Evolutionary conservation across 768 basidiomycete species (phyloP).

Genomic region (Chalciporus pseudorubinellus): DNA sequence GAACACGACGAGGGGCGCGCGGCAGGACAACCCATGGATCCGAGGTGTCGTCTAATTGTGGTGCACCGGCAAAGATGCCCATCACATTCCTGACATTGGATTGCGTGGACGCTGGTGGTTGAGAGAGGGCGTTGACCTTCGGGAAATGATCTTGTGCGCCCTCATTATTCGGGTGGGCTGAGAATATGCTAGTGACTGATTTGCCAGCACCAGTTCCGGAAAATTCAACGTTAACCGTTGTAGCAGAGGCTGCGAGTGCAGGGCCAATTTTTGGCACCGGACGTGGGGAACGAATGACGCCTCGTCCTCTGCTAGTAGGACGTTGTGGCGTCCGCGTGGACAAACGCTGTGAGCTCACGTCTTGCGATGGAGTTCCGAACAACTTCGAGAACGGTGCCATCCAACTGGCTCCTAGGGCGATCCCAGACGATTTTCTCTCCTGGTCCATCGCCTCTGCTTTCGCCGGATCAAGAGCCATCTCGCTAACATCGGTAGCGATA

Average conservation of each 20-base stretch:
- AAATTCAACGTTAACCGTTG: slow-evolving; percentile 96
- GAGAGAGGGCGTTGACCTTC: slow-evolving; percentile 12
- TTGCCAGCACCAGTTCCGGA: slow-evolving; percentile 66
- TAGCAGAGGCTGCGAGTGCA: slow-evolving; percentile 82
- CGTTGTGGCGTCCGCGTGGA: slow-evolving; percentile 26
- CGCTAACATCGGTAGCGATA: slow-evolving; percentile 67
- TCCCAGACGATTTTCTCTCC: slow-evolving; percentile 30
- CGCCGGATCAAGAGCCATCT: slow-evolving; percentile 61
- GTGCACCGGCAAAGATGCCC: slow-evolving; percentile 93
- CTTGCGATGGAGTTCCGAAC: slow-evolving; percentile 46
- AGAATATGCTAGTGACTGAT: slow-evolving; percentile 46
- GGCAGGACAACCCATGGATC: slow-evolving; percentile 79
- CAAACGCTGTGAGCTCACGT: slow-evolving; percentile 10
- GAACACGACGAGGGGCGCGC: slow-evolving; percentile 32
- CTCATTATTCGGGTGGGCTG: slow-evolving; percentile 27
- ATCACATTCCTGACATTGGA: slow-evolving; percentile 48
- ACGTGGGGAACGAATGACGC: slow-evolving; percentile 34
- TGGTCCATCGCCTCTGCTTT: slow-evolving; percentile 44
- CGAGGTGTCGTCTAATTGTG: slow-evolving; percentile 38
- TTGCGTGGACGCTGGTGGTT: slow-evolving; percentile 9
- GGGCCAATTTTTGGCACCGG: slow-evolving; percentile 79
- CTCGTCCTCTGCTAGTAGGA: slow-evolving; percentile 26
- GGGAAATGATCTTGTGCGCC: slow-evolving; percentile 8
- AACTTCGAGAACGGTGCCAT: slow-evolving; percentile 85
- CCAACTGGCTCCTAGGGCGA: slow-evolving; percentile 55